Conservation (phyloP, 2,329 filamentous ascomycete genomes). For the Leptographium flavum region DNA sequence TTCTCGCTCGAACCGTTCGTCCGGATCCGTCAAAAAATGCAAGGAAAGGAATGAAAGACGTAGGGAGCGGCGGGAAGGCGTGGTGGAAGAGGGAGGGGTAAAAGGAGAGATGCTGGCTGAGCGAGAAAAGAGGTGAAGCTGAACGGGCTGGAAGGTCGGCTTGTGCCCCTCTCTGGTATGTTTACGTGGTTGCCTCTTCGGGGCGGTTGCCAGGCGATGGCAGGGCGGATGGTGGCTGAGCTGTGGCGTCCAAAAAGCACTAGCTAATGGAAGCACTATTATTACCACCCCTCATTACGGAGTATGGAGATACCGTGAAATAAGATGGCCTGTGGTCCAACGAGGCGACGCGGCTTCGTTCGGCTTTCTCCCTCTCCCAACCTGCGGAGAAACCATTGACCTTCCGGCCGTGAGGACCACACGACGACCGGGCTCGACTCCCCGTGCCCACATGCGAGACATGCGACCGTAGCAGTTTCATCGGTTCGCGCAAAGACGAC, state of each 20-base stretch:
- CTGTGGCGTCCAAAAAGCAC: neutral
- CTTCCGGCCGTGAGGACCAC: no score
- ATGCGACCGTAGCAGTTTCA: no score
- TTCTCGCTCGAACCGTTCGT: no score
- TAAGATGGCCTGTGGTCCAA: no score
- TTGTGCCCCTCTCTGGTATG: neutral
- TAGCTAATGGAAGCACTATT: neutral
- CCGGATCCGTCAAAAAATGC: neutral
- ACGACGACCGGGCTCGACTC: no score
- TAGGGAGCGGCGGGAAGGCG: neutral
- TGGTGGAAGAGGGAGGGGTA: neutral
- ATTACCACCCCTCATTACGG: neutral
- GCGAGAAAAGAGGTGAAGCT: no score
- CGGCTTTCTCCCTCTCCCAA: no score
- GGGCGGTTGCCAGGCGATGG: constrained; percentile 9
- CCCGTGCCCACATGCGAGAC: no score
- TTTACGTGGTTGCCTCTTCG: constrained; percentile 11
- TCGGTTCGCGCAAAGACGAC: no score
- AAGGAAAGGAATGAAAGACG: neutral
- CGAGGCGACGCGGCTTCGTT: no score
- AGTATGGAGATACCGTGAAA: neutral
- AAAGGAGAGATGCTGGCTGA: neutral
- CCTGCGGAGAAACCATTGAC: no score
- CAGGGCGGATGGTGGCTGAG: neutral
- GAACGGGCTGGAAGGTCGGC: no score